Evolutionary conservation across 192 early-diverging fungal genomes (phyloP).

Genomic region (Gaertneriomyces semiglobifer): DNA sequence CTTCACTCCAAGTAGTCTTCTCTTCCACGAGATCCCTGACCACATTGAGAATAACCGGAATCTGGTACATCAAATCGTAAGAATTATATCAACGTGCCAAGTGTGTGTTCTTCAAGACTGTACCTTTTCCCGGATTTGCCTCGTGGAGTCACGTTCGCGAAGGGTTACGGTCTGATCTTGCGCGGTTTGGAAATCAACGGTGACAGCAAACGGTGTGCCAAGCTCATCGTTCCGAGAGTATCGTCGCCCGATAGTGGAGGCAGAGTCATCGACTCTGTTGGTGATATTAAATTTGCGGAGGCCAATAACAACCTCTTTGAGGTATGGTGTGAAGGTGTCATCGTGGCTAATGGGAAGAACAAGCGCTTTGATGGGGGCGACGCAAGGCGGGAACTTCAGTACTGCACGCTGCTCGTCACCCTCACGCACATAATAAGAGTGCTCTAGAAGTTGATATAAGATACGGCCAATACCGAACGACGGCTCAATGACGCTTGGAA

Average conservation of each 20-base stretch:
- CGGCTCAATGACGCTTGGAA: slow-evolving; percentile 98
- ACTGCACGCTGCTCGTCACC: slow-evolving; percentile 87
- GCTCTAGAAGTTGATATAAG: slow-evolving; percentile 92
- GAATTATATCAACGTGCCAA: slow-evolving; percentile 1
- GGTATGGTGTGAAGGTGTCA: slow-evolving; percentile 69
- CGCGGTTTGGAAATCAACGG: slow-evolving; percentile 97
- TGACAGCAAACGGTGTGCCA: slow-evolving; percentile 95
- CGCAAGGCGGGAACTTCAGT: slow-evolving; percentile 83
- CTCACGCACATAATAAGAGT: slow-evolving; percentile 85
- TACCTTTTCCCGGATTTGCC: slow-evolving; percentile 81
- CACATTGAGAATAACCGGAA: slow-evolving; percentile 66
- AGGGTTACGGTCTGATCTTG: slow-evolving; percentile 92
- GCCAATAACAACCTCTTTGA: slow-evolving; percentile 59
- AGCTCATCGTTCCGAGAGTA: slow-evolving; percentile 98
- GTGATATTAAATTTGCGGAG: slow-evolving; percentile 76
- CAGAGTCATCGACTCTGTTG: slow-evolving; percentile 84
- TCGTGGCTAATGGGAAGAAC: slow-evolving; percentile 78
- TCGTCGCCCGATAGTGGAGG: slow-evolving; percentile 85
- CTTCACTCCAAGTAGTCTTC: slow-evolving; percentile 67
- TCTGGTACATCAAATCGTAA: slow-evolving; percentile 17
- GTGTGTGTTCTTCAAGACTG: neutral
- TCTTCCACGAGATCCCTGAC: slow-evolving; percentile 75
- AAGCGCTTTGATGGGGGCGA: slow-evolving; percentile 94
- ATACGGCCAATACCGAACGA: slow-evolving; percentile 99
- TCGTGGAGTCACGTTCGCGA: slow-evolving; percentile 92